phyloP scores from a whole-genome alignment of 805 yeast species.

The Candida xiaguanensis region DNA sequence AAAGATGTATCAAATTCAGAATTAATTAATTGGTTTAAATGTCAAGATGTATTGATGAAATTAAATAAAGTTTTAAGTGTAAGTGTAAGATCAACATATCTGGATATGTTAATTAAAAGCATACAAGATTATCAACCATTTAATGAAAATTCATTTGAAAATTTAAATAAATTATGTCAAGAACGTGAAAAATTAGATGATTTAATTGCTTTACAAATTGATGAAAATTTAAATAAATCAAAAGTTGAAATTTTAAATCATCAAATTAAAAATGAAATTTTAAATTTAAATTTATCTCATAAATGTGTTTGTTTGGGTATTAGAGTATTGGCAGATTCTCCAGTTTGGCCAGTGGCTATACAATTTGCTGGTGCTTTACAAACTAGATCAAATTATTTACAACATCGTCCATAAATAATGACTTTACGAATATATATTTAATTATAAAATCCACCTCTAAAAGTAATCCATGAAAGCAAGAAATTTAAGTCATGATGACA shows the following conservation, averaged over 20 bases:
- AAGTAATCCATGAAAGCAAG: too few species aligned
- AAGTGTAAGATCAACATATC: conserved; percentile 47
- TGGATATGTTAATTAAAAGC: conserved; percentile 56
- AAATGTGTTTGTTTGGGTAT: conserved; percentile 68
- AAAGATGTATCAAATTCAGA: conserved; percentile 11
- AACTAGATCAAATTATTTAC: conserved; percentile 39
- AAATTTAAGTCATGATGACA: too few species aligned
- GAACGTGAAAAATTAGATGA: conserved; percentile 10
- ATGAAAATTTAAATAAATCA: conserved; percentile 16
- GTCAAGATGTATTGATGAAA: conserved; percentile 56
- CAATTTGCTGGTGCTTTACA: conserved; percentile 78
- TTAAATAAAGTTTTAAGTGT: conserved; percentile 58
- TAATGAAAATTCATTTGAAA: conserved; percentile 45
- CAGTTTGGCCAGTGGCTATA: conserved; percentile 81
- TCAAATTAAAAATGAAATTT: conserved; percentile 44
- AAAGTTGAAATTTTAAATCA: conserved; percentile 33
- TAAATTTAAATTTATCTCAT: conserved; percentile 48
- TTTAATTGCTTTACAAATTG: conserved; percentile 4
- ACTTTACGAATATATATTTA: not conserved
- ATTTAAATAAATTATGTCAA: conserved; percentile 34
- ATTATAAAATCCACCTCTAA: too few species aligned
- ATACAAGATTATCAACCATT: conserved; percentile 47
- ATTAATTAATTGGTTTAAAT: conserved; percentile 48
- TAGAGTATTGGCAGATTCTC: conserved; percentile 76
- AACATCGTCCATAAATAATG: not conserved